Evolutionary conservation across 2,329 filamentous ascomycete genomes (phyloP).

Genomic region (Colletotrichum godetiae): DNA sequence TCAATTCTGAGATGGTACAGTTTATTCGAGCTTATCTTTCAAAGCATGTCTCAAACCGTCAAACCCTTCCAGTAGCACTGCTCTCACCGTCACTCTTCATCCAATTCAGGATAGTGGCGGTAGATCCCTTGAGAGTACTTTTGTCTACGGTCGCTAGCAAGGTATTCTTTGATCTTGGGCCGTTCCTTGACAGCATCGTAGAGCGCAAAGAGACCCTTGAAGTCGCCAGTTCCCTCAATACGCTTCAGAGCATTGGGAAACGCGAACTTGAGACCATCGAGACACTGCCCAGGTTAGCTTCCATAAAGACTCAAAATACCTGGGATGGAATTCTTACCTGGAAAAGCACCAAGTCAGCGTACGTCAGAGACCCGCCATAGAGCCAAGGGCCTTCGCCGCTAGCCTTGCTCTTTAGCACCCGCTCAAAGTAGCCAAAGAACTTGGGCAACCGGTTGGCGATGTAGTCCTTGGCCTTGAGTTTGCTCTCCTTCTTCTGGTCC

Average conservation of each 20-base stretch:
- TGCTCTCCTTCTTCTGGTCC: constrained; percentile 77
- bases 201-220: constrained; percentile 70
- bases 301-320: fast-evolving
- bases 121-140: constrained; percentile 75
- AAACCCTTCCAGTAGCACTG: no score
- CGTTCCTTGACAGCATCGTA: constrained; percentile 72
- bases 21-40: no score
- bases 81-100: constrained; percentile 49
- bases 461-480: constrained; percentile 68
- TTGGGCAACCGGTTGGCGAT: constrained; percentile 74
- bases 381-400: constrained; percentile 72
- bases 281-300: constrained; percentile 46
- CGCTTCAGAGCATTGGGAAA: constrained; percentile 75
- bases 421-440: constrained; percentile 77
- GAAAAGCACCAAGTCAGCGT: constrained; percentile 80
- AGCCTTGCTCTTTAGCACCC: constrained; percentile 69
- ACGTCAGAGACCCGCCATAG: constrained; percentile 73
- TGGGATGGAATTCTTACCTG: constrained; percentile 61
- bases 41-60: no score
- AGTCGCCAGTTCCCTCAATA: constrained; percentile 66
- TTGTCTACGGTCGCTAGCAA: constrained; percentile 72
- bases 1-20: no score
- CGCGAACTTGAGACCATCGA: constrained; percentile 72
- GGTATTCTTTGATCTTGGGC: constrained; percentile 74
- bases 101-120: constrained; percentile 79